Conservation (phyloP, 2,329 filamentous ascomycete genomes). For the Fusarium sp. region DNA sequence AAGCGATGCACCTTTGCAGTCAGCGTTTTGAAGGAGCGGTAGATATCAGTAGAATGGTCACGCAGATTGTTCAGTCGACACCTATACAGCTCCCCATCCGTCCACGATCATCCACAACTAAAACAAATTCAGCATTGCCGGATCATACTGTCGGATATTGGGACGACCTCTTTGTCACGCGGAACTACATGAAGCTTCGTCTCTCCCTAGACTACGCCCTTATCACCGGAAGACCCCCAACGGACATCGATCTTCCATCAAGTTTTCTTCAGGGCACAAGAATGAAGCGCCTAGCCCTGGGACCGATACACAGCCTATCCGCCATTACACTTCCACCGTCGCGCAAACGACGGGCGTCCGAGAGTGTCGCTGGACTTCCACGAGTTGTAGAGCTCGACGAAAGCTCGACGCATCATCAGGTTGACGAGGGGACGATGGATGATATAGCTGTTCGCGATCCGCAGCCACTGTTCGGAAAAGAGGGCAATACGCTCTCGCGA, state of each 20-base stretch:
- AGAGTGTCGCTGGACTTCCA: neutral
- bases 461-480: neutral
- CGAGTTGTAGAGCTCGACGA: slow-evolving; percentile 4
- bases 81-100: slow-evolving; percentile 4
- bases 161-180: slow-evolving; percentile 17
- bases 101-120: accelerated
- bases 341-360: slow-evolving; percentile 8
- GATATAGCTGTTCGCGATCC: accelerated
- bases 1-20: slow-evolving; percentile 22
- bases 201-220: slow-evolving; percentile 17
- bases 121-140: accelerated
- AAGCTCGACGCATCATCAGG: no score
- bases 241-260: neutral
- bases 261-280: neutral
- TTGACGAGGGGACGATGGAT: accelerated
- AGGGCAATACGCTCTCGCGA: neutral
- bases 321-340: neutral
- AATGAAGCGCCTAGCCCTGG: neutral
- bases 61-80: slow-evolving; percentile 17
- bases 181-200: slow-evolving; percentile 10
- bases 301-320: neutral
- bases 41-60: slow-evolving; percentile 24
- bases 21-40: slow-evolving; percentile 5
- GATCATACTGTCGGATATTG: neutral
- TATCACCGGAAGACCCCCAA: slow-evolving; percentile 6